A percentile compares a stretch with the other conserved stretches of the same genome.
phyloP scores from a whole-genome alignment of 2,329 filamentous ascomycete species.

The Geosmithia putterillii region DNA sequence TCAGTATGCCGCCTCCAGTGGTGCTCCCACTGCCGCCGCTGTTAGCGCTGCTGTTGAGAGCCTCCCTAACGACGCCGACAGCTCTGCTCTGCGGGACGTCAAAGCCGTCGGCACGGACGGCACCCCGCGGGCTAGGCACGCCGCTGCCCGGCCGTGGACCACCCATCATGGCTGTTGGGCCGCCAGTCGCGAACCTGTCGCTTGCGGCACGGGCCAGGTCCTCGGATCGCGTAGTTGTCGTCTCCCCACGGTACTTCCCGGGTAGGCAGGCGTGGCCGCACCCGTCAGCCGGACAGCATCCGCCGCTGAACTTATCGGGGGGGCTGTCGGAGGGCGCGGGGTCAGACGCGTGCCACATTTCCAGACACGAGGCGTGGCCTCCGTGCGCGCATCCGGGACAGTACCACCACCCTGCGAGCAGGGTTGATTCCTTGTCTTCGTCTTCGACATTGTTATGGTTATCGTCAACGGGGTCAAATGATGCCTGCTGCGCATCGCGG shows the following conservation, averaged over 20 bases:
- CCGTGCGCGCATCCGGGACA: slow-evolving; percentile 51
- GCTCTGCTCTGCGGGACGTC: slow-evolving; percentile 48
- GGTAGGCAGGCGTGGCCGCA: slow-evolving; percentile 53
- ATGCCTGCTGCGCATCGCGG: slow-evolving; percentile 31
- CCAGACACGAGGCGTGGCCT: slow-evolving; percentile 47
- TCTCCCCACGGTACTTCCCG: slow-evolving; percentile 39
- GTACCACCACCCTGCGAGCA: slow-evolving; percentile 45
- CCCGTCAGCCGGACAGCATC: slow-evolving; percentile 52
- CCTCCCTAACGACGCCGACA: slow-evolving; percentile 46
- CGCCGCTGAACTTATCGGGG: slow-evolving; percentile 31
- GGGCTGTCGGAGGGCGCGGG: slow-evolving; percentile 9
- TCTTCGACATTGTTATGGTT: slow-evolving; percentile 6
- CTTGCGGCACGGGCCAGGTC: slow-evolving; percentile 35
- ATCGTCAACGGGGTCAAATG: slow-evolving; percentile 18
- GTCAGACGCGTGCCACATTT: slow-evolving; percentile 40
- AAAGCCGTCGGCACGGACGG: slow-evolving; percentile 31
- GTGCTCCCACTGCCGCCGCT: slow-evolving; percentile 9
- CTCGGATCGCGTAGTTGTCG: slow-evolving; percentile 29
- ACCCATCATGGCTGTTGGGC: slow-evolving; percentile 5
- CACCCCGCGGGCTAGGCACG: slow-evolving; percentile 12
- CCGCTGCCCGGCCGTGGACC: slow-evolving; percentile 5
- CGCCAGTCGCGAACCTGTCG: slow-evolving; percentile 11
- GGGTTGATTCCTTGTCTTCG: slow-evolving; percentile 9
- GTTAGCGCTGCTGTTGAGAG: slow-evolving; percentile 22
- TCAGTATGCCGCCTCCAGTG: slow-evolving; percentile 23